A percentile compares a stretch with the other conserved stretches of the same genome.
These are phyloP conservation scores for Neocatenulostroma microsporum DNA, from an alignment of 2,329 filamentous ascomycete genomes.

Conservation along the genomic window DNA sequence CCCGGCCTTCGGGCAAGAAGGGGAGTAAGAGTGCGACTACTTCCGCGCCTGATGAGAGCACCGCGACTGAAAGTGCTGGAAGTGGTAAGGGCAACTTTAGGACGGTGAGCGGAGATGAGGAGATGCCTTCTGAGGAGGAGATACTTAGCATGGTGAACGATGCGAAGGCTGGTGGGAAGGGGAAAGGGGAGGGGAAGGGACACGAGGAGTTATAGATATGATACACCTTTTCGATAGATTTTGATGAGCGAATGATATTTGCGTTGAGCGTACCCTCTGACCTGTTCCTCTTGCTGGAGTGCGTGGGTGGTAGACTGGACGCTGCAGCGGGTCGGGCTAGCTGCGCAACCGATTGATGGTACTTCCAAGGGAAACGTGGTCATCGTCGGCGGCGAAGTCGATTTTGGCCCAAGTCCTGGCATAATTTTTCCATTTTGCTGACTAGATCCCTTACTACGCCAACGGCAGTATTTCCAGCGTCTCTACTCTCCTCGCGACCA, in stretches of 20 bases:
- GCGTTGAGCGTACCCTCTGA: neutral
- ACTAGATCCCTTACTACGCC: too few relatives aligned
- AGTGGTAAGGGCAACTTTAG: conserved; percentile 11
- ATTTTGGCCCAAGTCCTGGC: too few relatives aligned
- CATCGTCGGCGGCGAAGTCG: too few relatives aligned
- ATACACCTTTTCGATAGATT: conserved; percentile 1
- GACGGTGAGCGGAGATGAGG: conserved; percentile 14
- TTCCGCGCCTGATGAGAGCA: conserved; percentile 15
- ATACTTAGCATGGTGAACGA: conserved; percentile 18
- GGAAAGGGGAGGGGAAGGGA: neutral
- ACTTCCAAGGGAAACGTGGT: too few relatives aligned
- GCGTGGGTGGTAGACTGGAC: neutral
- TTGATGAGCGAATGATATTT: neutral
- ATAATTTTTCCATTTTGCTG: too few relatives aligned
- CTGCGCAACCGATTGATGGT: too few relatives aligned
- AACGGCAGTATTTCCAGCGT: too few relatives aligned
- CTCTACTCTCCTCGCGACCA: too few relatives aligned
- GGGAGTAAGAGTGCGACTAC: conserved; percentile 20
- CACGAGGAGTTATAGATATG: conserved; percentile 16
- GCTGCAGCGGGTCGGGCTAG: too few relatives aligned
- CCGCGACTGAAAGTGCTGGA: conserved; percentile 26
- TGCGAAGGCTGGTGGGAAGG: conserved; percentile 17
- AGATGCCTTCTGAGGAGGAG: conserved; percentile 23
- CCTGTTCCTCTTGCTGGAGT: neutral
- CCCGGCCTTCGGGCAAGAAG: too few relatives aligned